Base-by-base conservation (phyloP, 2,329 filamentous ascomycete genomes). In the Cordyceps pruinosa region DNA sequence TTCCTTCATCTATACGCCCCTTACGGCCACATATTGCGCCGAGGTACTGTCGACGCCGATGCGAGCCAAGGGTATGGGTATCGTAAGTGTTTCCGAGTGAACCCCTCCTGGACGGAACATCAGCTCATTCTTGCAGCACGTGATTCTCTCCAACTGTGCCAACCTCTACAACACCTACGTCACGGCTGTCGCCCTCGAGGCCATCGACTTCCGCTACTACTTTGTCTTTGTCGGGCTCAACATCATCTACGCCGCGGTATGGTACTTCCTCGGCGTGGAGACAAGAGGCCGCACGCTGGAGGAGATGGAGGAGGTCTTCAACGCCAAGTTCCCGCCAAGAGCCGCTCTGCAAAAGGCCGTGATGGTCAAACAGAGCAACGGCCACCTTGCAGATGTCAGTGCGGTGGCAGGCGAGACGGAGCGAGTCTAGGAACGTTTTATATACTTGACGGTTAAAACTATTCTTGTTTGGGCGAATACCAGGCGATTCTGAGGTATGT, bases 1-100 rank as follows among this genome's bases (percentile, higher is more conserved):
- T 63, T 77, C 75, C 0, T 75, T 80, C 25, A 76, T 77, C 1
- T 79, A 76, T 72, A 81, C 77, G 0, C 76, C 78, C 0, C 67
- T 80, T 2, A 69, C 70, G 17, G 67, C 66, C 25, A 71, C 70
- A 23, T 72, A 71, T 50, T 70, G 69, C 25, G 70, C 68, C 0
- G 70, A 72, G 57, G 69, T 70, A 0, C 60, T 72, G 6, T 59
- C 63, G 34, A 70, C 67, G 4, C 63, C 66, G 1, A 71, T 66
- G 5, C 64, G 70, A 17, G 70, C 70, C 56, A 72, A 72, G 59
- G 69, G 69, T 10, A 72, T 68, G 66, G 65, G 64, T n/a, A 60
- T 69, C 9, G 66, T 68, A 61, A 65, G 66, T 63, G 19, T n/a
- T 21, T 41, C 15, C 15, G n/a, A 9, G 9, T 13, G 8, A 9